A percentile compares a stretch with the other conserved stretches of the same genome.
phyloP scores from a whole-genome alignment of 495 filamentous ascomycete species.

The Alectoria sarmentosa region DNA sequence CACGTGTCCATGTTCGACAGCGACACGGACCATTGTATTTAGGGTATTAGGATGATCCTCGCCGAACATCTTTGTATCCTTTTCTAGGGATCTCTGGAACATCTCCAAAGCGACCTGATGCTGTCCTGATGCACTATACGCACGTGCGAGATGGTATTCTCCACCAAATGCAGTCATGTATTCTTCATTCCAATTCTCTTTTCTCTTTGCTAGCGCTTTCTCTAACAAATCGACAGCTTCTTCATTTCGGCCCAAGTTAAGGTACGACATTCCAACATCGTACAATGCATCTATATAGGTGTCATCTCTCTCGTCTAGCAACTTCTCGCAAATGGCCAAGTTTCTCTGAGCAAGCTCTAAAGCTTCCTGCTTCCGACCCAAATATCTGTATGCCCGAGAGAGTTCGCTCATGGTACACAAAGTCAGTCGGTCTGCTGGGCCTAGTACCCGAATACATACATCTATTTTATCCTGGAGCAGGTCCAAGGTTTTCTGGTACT shows the following conservation, averaged over 20 bases:
- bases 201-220: neutral
- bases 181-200: neutral
- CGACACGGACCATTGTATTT: neutral
- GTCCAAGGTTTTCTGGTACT: neutral
- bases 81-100: neutral
- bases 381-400: constrained; percentile 13
- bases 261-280: neutral
- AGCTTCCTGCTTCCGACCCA: constrained; percentile 19
- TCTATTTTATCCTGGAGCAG: neutral
- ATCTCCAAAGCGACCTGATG: neutral
- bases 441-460: neutral
- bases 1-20: neutral
- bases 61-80: neutral
- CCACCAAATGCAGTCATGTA: accelerated
- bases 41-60: neutral
- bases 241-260: neutral
- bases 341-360: neutral
- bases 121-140: neutral
- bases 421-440: constrained; percentile 14
- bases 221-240: neutral
- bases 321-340: constrained; percentile 2
- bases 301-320: neutral
- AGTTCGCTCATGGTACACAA: constrained; percentile 20
- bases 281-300: neutral
- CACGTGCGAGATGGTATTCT: neutral